Evolutionary conservation across 805 yeast genomes (phyloP), one percentile per base, ranked within the genome.

Genomic region (Nakazawaea pomicola): DNA sequence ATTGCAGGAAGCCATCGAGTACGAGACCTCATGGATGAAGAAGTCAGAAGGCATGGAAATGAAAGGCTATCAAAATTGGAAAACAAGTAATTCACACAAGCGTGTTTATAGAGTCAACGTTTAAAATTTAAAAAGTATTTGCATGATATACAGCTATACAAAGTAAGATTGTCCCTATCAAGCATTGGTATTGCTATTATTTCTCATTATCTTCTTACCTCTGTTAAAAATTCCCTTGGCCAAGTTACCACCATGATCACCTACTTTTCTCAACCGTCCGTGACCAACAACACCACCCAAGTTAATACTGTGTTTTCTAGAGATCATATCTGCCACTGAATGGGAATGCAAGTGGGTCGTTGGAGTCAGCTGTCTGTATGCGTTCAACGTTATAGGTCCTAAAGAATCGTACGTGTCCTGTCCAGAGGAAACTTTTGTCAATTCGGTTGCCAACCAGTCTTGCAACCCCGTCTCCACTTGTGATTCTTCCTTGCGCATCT

Each of bases 1-100:
- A 77, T 90, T 35, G 84, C 90, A 15, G 99, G 98, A 8, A 78
- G 91, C 41, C 91, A 85, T 54, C 70, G 85, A 51, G 66, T 91
- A 10, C 77, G 89, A 56, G 87, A 85, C 30, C 62, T 86, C 41
- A 88, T 91, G 96, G 96, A 91, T 53, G 70, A 72, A 35, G 87
- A 83, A 55, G 83, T 93, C 4, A 76, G 96, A 53, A 71, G 68
- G 45, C 87, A 83, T 49, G 95, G 95, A 4, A 71, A 74, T 46
- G 68, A 70, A 43, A 66, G 83, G 47, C 59, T 75, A 35, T 62
- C 73, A 11, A 74, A 74, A 49, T 52, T 68, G 16, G 50, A 51
- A 11, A 18, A 44, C 10, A 40, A 42, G 42, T 52, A 40, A 35
- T 8, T 20, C 28, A n/a, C n/a, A n/a, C n/a, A 23, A 23, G 25